Base-by-base conservation (phyloP, 1,139 yeast species). In the Kodamaea arcana region DNA sequence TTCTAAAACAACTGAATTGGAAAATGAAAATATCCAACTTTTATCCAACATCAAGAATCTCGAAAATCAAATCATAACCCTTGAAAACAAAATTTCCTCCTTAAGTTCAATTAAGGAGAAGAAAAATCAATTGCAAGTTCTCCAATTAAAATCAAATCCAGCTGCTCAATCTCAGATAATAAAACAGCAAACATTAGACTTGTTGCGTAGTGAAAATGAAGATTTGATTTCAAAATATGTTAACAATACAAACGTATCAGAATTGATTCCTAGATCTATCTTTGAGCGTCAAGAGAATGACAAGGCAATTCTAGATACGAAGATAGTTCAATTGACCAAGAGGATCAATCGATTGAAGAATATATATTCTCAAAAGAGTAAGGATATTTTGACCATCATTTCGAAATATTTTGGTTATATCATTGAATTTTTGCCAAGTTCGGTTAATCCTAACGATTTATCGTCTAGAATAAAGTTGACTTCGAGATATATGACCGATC, bases 361-460 rank as follows among this genome's bases (percentile, higher is more conserved):
- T 43, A 72, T 77, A 11, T 87, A 79, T 51, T 60, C 78, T n/a
- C 72, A 75, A 39, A 83, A 84, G 53, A 80, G 94, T n/a, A 62
- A 72, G 26, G 94, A 85, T 50, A 80, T 85, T 35, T 64, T 87
- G 23, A 78, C 80, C 24, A 76, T 83, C 1, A 80, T 87, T 0
- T 78, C 81, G 32, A 70, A 80, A 10, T 68, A 83, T 27, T 68
- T 87, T 37, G 96, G 96, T 0, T 87, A 78, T 57, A 72, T 75
- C 24, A 64, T 88, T 18, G 95, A 85, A 51, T 82, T 86, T 41
- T 58, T 80, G 34, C 80, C 80, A 6, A 66, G 69, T 37, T 75
- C 83, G 26, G 71, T 78, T 18, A 82, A 82, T 41, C 71, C 73
- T 1, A 60, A 57, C 39, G 72, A 68, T 30, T 44, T 67, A 13